Conservation (phyloP, 805 yeast genomes). For the Lipomyces kockii region DNA sequence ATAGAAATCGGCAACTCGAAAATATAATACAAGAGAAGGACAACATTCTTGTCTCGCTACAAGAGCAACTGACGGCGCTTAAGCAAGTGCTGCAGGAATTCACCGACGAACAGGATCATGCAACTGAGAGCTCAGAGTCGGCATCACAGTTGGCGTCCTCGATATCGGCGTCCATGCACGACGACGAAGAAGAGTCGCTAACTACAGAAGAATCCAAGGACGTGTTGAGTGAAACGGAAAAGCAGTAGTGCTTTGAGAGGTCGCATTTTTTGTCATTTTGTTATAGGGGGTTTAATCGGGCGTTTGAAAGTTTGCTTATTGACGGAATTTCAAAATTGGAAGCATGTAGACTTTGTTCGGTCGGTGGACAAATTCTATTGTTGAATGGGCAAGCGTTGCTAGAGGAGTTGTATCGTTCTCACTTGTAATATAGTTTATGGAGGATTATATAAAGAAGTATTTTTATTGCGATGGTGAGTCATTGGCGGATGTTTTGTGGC, state of each 20-base stretch:
- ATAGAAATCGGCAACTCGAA: constrained; percentile 45
- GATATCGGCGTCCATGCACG: not conserved
- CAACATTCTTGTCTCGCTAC: constrained; percentile 61
- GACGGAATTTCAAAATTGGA: not conserved
- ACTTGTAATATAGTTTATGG: not conserved
- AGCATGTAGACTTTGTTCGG: not conserved
- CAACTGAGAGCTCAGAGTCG: constrained; percentile 9
- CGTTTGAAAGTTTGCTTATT: constrained; percentile 7
- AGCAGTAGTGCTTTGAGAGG: not conserved
- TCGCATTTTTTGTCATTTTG: not conserved
- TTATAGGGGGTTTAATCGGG: not conserved
- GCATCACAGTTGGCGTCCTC: not conserved
- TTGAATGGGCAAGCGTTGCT: not conserved
- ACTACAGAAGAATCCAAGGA: constrained; percentile 9
- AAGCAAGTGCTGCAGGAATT: constrained; percentile 51
- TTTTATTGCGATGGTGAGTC: no score
- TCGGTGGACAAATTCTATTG: not conserved
- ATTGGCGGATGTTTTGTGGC: not conserved
- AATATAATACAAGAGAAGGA: constrained; percentile 60
- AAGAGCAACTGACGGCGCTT: constrained; percentile 65
- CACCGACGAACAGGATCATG: constrained; percentile 22
- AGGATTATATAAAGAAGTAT: not conserved
- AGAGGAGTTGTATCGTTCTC: not conserved
- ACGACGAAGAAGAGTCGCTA: constrained; percentile 2
- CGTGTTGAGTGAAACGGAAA: not conserved